These are phyloP conservation scores for Capsicum pubescens DNA, from an alignment of 257 asterid genomes.

Conservation along the genomic window DNA sequence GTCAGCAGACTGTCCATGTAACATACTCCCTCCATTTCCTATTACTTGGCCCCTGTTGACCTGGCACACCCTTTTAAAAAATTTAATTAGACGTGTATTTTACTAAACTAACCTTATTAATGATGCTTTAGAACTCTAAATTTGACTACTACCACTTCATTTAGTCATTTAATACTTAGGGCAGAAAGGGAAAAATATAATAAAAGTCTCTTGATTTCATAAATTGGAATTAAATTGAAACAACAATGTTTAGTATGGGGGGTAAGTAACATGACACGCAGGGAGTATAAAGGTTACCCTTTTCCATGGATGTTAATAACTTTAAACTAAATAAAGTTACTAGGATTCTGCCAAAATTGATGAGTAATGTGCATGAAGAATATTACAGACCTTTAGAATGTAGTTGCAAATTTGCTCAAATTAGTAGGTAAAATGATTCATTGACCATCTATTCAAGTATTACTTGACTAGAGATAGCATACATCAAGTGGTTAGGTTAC, in stretches of 20 bases:
- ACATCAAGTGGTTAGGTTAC: neutral
- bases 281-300: neutral
- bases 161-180: too few species aligned
- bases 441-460: neutral
- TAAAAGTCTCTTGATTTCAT: too few species aligned
- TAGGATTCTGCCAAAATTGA: neutral
- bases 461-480: neutral
- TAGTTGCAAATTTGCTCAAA: neutral
- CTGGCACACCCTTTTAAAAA: too few species aligned
- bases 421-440: neutral
- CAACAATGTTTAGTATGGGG: too few species aligned
- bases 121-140: too few species aligned
- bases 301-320: neutral
- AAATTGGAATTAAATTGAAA: too few species aligned
- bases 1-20: neutral
- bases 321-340: neutral
- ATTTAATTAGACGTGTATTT: too few species aligned
- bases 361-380: neutral
- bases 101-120: too few species aligned
- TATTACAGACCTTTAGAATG: neutral
- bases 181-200: too few species aligned
- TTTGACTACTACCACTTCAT: too few species aligned
- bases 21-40: neutral
- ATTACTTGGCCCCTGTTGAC: too few species aligned
- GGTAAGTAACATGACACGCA: too few species aligned